phyloP scores from a whole-genome alignment of 768 basidiomycete genomes.

The Lactifluus piperatus region DNA sequence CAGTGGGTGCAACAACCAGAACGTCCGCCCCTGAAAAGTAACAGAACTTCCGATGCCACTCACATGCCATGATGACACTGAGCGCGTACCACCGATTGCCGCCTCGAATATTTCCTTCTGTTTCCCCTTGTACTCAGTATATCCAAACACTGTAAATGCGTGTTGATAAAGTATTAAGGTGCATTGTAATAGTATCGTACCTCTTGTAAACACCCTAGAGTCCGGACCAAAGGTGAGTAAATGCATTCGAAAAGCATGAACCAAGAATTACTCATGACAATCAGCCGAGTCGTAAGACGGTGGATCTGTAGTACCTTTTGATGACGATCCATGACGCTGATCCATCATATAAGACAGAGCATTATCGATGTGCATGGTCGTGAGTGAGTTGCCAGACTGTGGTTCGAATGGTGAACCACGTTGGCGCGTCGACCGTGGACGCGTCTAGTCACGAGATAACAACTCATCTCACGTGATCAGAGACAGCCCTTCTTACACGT shows the following conservation, averaged over 20 bases:
- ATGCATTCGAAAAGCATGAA: neutral
- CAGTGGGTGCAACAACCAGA: conserved; percentile 76
- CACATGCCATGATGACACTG: neutral
- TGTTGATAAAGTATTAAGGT: neutral
- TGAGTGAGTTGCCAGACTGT: neutral
- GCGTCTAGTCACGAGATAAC: neutral
- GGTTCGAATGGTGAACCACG: too few relatives aligned
- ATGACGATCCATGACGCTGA: neutral
- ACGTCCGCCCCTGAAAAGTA: conserved; percentile 52
- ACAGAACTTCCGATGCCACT: neutral
- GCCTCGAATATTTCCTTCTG: conserved; percentile 71
- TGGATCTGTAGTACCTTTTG: neutral
- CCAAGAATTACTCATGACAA: conserved; percentile 5
- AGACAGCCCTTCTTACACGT: too few relatives aligned
- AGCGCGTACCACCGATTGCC: conserved; percentile 46
- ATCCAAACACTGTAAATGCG: conserved; percentile 52
- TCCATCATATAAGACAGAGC: conserved; percentile 3
- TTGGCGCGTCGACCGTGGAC: neutral
- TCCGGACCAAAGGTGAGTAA: neutral
- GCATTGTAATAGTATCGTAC: neutral
- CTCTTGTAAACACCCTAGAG: conserved; percentile 10
- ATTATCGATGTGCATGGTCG: conserved; percentile 9
- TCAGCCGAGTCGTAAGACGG: neutral
- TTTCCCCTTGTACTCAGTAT: conserved; percentile 61
- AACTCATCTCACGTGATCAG: too few relatives aligned